Evolutionary conservation across 768 basidiomycete genomes (phyloP), one percentile per base, ranked within the genome.

Genomic region (Mycena alexandri): DNA sequence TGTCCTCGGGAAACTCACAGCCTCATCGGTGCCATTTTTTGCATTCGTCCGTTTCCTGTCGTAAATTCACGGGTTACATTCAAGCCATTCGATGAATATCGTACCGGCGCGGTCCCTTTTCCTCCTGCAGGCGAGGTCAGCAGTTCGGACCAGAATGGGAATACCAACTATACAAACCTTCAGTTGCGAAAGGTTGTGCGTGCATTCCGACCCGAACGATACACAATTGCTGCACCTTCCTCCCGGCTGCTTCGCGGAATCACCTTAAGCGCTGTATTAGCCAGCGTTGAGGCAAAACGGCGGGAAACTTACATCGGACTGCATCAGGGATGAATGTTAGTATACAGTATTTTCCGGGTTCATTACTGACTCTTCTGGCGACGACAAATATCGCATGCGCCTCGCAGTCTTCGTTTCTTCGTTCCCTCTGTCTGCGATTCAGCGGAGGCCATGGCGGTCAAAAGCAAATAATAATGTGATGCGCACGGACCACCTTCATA

Each of bases 121-220:
- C 43, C 22, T 58, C 61, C 56, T 63, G 57, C 0, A 41, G 29
- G 14, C 38, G 21, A 44, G 5, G 38, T 64, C 34, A 64, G 44
- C 12, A 38, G 29, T 57, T n/a, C 25, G 14, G 11, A 21, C 19
- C 25, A 14, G 14, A 43, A 17, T 58, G 11, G 17, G 5, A 17
- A n/a, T n/a, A n/a, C n/a, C n/a, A n/a, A 50, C 38, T 38, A 2
- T 13, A 47, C 69, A 16, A 11, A 66, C 69, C 34, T 63, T 70
- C n/a, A 21, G 21, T 43, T 70, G 64, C 1, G 48, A 53, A 24
- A 58, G 21, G 14, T 58, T 56, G 16, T 70, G 65, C 8, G 61
- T 70, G 16, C 69, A 70, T 12, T 63, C 65, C 0, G 69, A 70
- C 19, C 59, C 60, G 46, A 70, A 70, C 2, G 61, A 19, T n/a